Percentiles rank a stretch among this genome's conserved stretches.
Conservation (phyloP, 2,329 filamentous ascomycete species). For the Fusarium goolgardi region DNA sequence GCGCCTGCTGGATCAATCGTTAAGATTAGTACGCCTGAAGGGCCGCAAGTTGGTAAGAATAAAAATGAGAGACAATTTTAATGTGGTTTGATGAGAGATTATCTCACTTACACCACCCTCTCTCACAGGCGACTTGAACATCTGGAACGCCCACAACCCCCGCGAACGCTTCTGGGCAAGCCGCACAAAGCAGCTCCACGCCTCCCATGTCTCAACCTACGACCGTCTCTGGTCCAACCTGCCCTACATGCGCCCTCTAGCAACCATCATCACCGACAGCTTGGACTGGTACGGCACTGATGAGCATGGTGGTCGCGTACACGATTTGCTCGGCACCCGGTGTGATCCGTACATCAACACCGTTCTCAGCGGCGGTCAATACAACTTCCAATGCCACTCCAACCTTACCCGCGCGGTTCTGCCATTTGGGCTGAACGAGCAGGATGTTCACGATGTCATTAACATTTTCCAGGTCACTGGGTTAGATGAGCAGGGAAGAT, state of each 20-base stretch:
- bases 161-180: slow-evolving; percentile 86
- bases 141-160: slow-evolving; percentile 82
- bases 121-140: slow-evolving; percentile 75
- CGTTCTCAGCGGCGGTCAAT: slow-evolving; percentile 75
- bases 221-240: slow-evolving; percentile 83
- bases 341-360: slow-evolving; percentile 88
- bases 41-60: slow-evolving; percentile 74
- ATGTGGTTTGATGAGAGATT: neutral
- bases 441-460: slow-evolving; percentile 84
- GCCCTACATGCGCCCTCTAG: slow-evolving; percentile 80
- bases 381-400: slow-evolving; percentile 86
- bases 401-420: slow-evolving; percentile 80
- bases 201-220: slow-evolving; percentile 76
- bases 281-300: slow-evolving; percentile 70
- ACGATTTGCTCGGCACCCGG: slow-evolving; percentile 84
- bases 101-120: slow-evolving; percentile 1
- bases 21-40: slow-evolving; percentile 78
- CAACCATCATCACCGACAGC: slow-evolving; percentile 77
- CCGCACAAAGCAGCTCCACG: slow-evolving; percentile 81
- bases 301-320: slow-evolving; percentile 73
- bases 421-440: slow-evolving; percentile 75
- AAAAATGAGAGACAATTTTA: neutral
- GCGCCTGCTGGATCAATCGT: slow-evolving; percentile 76
- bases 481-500: slow-evolving; percentile 75
- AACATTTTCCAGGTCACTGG: slow-evolving; percentile 90